A percentile compares a stretch with the other conserved stretches of the same genome.
Evolutionary conservation across 805 yeast species (phyloP).

Genomic region (Suhomyces prunicola): DNA sequence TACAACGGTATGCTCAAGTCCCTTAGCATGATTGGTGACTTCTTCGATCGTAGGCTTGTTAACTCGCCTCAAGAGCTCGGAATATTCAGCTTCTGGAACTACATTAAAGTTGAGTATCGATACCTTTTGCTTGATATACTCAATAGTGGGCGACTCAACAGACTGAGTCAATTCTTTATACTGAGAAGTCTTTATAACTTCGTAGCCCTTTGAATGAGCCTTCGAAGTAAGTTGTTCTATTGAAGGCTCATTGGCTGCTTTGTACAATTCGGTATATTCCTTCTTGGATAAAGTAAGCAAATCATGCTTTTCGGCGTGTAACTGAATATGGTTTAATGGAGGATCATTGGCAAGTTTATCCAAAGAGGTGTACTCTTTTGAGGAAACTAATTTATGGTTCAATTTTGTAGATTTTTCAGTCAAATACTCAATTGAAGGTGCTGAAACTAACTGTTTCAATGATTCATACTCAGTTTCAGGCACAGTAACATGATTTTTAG

Average conservation of each 20-base stretch:
- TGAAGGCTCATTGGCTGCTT: constrained; percentile 31
- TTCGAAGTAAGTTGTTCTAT: constrained; percentile 12
- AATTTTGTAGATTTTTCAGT: constrained; percentile 4
- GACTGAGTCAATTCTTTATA: constrained; percentile 9
- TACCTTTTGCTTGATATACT: constrained; percentile 15
- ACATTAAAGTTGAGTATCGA: constrained; percentile 8
- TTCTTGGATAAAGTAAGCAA: constrained; percentile 29
- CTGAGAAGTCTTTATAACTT: constrained; percentile 11
- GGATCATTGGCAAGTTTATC: constrained; percentile 13
- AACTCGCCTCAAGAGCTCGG: constrained; percentile 5
- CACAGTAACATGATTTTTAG: constrained; percentile 15
- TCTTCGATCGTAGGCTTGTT: constrained; percentile 15
- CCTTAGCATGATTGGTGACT: constrained; percentile 11
- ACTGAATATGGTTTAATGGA: constrained; percentile 30
- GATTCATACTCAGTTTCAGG: constrained; percentile 9
- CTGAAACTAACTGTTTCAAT: constrained; percentile 6
- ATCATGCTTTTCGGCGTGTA: constrained; percentile 32
- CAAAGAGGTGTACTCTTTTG: constrained; percentile 4
- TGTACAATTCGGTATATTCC: constrained; percentile 32
- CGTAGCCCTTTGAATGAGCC: constrained; percentile 18
- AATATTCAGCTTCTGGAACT: constrained; percentile 10
- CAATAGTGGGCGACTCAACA: constrained; percentile 19
- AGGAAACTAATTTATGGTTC: constrained; percentile 6
- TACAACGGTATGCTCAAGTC: constrained; percentile 14
- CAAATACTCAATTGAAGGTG: constrained; percentile 9